Evolutionary conservation across 2,329 filamentous ascomycete species (phyloP), one percentile per base, ranked within the genome.

Genomic region (Aspergillus uvarum): DNA sequence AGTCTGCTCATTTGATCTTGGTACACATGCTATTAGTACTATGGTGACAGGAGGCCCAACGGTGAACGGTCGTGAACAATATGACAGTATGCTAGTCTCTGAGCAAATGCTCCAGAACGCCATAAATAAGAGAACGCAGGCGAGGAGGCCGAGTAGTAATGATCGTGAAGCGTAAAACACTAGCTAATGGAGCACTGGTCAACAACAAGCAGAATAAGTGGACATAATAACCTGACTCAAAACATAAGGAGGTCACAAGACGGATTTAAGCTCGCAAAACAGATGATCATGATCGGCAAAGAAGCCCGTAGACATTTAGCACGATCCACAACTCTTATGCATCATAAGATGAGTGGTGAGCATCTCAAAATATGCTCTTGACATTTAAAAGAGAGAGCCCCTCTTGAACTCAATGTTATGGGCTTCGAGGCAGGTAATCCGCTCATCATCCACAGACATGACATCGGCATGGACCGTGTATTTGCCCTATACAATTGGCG

Each of bases 401-500:
- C 63, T 16, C 54, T 72, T 65, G 59, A 77, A 76, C 57, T 71
- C 58, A 47, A 77, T 75, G 59, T 74, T 64, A 19, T 77, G 65
- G 61, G 92, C 92, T 58, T 89, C 88, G 72, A 99, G 82, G 79
- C 95, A 99, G 61, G 93, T 96, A 65, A 99, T 89, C 72, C 87
- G 87, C 65, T 87, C 81, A 59, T 85, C 82, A 54, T 96, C 87
- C 62, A 81, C 83, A 67, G 86, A 92, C 77, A 86, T 89, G 52
- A 96, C 94, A 73, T 98, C 91, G 47, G 94, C 95, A 44, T 88
- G 79, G 38, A 99, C 95, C 19, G 85, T 90, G 83, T 97, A 99
- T 72, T 87, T 93, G 74, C 93, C 95, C 92, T 95, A 65, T 47
- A 22, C 12, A 19, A 21, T 24, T 4, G 26, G 51, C 44, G 54